A percentile compares a stretch with the other conserved stretches of the same genome.
Conservation (phyloP, 108 stramenopile genomes). For the Cyclotella choctawhatcheeana region DNA sequence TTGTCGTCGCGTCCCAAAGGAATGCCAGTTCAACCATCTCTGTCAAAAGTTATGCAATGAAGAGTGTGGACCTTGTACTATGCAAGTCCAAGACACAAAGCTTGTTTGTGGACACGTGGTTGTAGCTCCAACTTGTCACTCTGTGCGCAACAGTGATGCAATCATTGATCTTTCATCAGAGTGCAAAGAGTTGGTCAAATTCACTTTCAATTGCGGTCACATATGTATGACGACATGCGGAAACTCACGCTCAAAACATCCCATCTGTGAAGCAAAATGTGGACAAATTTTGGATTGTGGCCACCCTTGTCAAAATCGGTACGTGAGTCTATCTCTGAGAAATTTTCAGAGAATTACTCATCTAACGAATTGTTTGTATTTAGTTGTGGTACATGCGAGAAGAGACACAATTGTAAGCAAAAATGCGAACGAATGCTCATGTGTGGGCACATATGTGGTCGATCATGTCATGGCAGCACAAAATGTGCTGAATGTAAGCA, state of each 20-base stretch:
- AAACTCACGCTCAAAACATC: constrained; percentile 37
- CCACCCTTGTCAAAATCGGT: constrained; percentile 36
- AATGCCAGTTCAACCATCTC: constrained; percentile 36
- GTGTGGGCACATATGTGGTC: constrained; percentile 52
- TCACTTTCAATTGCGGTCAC: constrained; percentile 39
- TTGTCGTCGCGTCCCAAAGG: constrained; percentile 46
- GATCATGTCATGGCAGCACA: constrained; percentile 33
- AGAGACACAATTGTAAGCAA: constrained; percentile 43
- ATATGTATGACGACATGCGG: constrained; percentile 34
- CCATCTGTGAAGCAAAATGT: constrained; percentile 40
- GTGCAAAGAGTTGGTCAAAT: constrained; percentile 28
- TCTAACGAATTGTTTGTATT: neutral
- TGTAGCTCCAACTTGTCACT: constrained; percentile 36
- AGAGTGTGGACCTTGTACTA: constrained; percentile 41
- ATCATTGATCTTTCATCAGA: constrained; percentile 10
- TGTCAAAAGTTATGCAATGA: constrained; percentile 50
- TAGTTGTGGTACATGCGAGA: constrained; percentile 36
- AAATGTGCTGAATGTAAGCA: constrained; percentile 43
- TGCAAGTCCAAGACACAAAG: constrained; percentile 20
- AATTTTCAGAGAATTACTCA: neutral
- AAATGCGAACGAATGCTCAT: constrained; percentile 51
- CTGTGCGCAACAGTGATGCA: constrained; percentile 30
- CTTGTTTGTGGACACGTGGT: constrained; percentile 47
- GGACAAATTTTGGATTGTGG: constrained; percentile 30
- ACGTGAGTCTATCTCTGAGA: neutral